Base-by-base conservation (phyloP, 164 flowering plant species). In the Aristolochia fimbriata region DNA sequence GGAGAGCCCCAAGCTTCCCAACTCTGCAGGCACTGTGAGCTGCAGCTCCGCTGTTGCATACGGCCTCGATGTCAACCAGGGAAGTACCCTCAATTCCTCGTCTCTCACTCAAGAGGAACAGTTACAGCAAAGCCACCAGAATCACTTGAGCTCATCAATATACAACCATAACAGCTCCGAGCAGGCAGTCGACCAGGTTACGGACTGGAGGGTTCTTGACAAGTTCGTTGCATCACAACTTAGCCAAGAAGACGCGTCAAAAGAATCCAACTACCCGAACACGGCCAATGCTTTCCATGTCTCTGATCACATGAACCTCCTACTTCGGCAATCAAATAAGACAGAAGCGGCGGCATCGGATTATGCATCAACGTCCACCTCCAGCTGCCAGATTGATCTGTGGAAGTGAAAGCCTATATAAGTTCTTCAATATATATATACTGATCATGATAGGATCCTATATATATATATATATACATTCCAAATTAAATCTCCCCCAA, bases 171-270 rank as follows among this genome's bases (percentile, higher is more conserved):
- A 57, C 67, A 69, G 45, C 37, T 65, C 64, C 51, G 78, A 87
- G 51, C 82, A 76, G 62, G 81, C 71, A 3, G 78, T 64, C 58
- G 92, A 90, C 52, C 90, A 84, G 71, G 82, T 80, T 57, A 84
- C 92, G 0, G 94, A 91, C 59, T 91, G 97, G 97, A 55, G 93
- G 54, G 83, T 83, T 22, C 86, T 91, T 30, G 91, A 88, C 69
- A 91, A 91, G 65, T 91, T 86, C 67, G 97, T 91, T 48, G 96
- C 97, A 2, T 86, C 97, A 57, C 97, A 91, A 66, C 84, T 91
- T 10, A 86, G 92, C 71, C 83, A 83, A 6, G 74, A 65, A 4
- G 91, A 77, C 60, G 75, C 68, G 46, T 47, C 81, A 7, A 81
- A 79, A 64, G 85, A 74, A 55, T n/a, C 68, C 55, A 70, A 65